Evolutionary conservation across 140 eudicot species (phyloP).

Genomic region (Senecio squalidus): DNA sequence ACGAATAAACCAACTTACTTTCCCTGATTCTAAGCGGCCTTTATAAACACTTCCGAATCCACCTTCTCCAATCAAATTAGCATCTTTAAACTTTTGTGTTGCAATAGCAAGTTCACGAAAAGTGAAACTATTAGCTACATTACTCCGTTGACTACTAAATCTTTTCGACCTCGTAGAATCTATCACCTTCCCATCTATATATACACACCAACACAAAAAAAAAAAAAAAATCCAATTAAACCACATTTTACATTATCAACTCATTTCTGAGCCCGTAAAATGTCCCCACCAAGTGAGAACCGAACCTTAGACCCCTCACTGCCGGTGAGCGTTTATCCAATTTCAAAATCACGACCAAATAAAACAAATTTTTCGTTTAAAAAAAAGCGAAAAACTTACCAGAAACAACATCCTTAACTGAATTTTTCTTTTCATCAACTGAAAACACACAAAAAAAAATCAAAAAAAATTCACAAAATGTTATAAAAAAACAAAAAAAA

Average conservation of each 20-base stretch:
- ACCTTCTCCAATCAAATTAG: slow-evolving; percentile 86
- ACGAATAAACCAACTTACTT: slow-evolving; percentile 36
- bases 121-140: slow-evolving; percentile 55
- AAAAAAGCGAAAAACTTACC: slow-evolving; percentile 28
- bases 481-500: background rate
- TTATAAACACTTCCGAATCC: slow-evolving; percentile 90
- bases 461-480: background rate
- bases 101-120: slow-evolving; percentile 75
- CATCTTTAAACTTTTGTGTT: slow-evolving; percentile 64
- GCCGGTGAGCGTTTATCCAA: too few relatives aligned
- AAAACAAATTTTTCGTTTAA: too few relatives aligned
- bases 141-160: slow-evolving; percentile 23
- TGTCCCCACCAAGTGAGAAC: too few relatives aligned
- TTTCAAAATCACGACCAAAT: too few relatives aligned
- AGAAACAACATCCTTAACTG: slow-evolving; percentile 6
- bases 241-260: slow-evolving; percentile 9
- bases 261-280: too few relatives aligned
- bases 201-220: slow-evolving; percentile 16
- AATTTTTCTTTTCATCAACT: slow-evolving; percentile 24
- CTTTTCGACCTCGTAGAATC: slow-evolving; percentile 32
- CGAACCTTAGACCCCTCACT: too few relatives aligned
- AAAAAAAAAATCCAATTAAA: background rate
- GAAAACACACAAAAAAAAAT: too few relatives aligned
- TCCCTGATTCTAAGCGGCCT: slow-evolving; percentile 67
- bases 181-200: slow-evolving; percentile 39